Evolutionary conservation across 495 filamentous ascomycete species (phyloP), one percentile per base, ranked within the genome.

Genomic region (Letharia lupina): DNA sequence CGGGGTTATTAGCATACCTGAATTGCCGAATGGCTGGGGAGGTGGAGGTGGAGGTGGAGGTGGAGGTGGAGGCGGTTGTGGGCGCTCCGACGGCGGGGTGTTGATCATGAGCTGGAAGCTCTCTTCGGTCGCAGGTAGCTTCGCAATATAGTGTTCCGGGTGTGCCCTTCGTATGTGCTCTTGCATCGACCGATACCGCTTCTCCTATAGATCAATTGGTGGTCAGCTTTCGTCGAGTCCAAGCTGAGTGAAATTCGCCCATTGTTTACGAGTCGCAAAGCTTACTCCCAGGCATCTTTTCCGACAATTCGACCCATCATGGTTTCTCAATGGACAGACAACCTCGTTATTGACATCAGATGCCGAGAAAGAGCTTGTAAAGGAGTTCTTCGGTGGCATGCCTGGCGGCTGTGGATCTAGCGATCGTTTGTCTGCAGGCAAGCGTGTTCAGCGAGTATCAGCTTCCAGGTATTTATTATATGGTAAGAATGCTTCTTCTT

Each of bases 111-210:
- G 81, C 71, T 88, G 81, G 79, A 98, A 97, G 87, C 92, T 96
- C 81, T 98, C 94, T 75, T 97, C 93, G 70, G 94, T 98, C 57
- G 94, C 94, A 74, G 94, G 94, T 72, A 98, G 91, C 86, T 98
- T 98, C 67, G 94, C 86, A 70, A 98, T 96, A 77, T 97, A 98
- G 77, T 97, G 87, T 73, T 95, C 93, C 63, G 94, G 95, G 77
- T 98, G 94, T 74, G 94, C 94, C 75, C 94, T 87, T 70, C 94
- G 91, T 70, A 98, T 98, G 73, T 98, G 94, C 83, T 98, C 94
- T 80, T 97, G 95, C 90, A 98, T 98, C 61, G 93, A 97, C 74
- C 94, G 93, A 82, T 91, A 98, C 72, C 92, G 88, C 78, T 96
- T 96, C 80, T 96, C 92, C 91, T 96, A 77, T 74, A 70, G 59